Evolutionary conservation across 495 filamentous ascomycete genomes (phyloP).

Genomic region (Penicillium subrubescens): DNA sequence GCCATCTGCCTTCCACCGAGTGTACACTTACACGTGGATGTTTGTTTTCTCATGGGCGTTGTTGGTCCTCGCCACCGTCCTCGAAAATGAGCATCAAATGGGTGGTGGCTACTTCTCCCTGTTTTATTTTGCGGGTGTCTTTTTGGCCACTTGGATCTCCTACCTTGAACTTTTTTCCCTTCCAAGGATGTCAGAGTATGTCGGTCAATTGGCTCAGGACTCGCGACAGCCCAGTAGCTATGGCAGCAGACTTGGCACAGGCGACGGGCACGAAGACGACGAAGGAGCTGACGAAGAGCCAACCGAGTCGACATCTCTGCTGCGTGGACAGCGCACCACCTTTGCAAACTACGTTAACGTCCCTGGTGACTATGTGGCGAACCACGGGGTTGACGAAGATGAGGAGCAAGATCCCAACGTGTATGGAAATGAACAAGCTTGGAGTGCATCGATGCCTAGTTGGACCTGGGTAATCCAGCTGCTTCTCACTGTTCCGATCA

Average conservation of each 20-base stretch:
- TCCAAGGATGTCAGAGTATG: slow-evolving; percentile 69
- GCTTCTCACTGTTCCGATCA: slow-evolving; percentile 74
- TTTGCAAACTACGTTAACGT: slow-evolving; percentile 70
- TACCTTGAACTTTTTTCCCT: slow-evolving; percentile 80
- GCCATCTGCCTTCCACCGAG: slow-evolving; percentile 83
- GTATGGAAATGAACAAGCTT: slow-evolving; percentile 80
- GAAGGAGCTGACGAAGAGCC: slow-evolving; percentile 56
- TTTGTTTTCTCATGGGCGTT: slow-evolving; percentile 72
- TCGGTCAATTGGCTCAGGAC: slow-evolving; percentile 29
- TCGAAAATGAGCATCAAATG: slow-evolving; percentile 69
- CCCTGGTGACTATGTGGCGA: slow-evolving; percentile 29
- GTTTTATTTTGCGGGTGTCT: slow-evolving; percentile 74
- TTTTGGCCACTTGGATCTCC: slow-evolving; percentile 70
- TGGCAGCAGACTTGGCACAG: slow-evolving; percentile 40
- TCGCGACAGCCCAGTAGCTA: slow-evolving; percentile 48
- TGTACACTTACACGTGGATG: slow-evolving; percentile 82
- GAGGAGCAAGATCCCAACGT: slow-evolving; percentile 47
- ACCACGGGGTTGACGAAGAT: slow-evolving; percentile 36
- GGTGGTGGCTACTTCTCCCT: slow-evolving; percentile 82
- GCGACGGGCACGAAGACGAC: slow-evolving; percentile 39
- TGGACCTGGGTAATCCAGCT: slow-evolving; percentile 91
- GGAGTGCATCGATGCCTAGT: slow-evolving; percentile 75
- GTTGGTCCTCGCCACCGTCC: slow-evolving; percentile 71
- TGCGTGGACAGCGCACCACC: slow-evolving; percentile 64
- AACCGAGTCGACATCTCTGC: slow-evolving; percentile 79